Base-by-base conservation (phyloP, 768 basidiomycete species). In the Tricholoma furcatifolium region DNA sequence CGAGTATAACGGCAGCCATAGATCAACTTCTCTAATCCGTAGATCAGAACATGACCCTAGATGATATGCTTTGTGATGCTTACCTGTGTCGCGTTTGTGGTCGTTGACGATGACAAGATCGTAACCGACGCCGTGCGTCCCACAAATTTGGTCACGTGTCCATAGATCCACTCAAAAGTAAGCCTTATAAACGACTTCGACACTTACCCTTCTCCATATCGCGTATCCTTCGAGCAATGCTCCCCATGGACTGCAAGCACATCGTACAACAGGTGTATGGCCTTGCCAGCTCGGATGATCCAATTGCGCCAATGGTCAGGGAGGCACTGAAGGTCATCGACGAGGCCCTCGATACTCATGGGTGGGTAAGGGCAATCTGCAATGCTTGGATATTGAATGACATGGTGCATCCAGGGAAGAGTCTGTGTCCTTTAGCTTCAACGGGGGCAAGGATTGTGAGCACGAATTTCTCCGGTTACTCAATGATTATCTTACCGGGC, bases 361-460 rank as follows among this genome's bases (percentile, higher is more conserved):
- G 93, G 95, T 96, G 69, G 67, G 95, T 79, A 49, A 51, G 61
- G 46, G 44, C 21, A 27, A 50, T 58, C 18, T 50, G 57, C 47
- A 49, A 39, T 39, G 32, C 46, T 32, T 8, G 27, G 24, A 55
- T 54, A 56, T 60, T 44, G 47, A 65, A 55, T 60, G 30, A 60
- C 53, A 43, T 50, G 43, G 59, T 55, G 20, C 48, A 54, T 47
- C 48, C 51, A 91, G 92, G 45, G 77, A 80, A 62, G 82, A 87
- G 32, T 74, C 78, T 50, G 72, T 94, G 4, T 87, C 94, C 2
- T 77, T 99, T 54, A 97, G 94, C 69, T 99, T 98, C 74, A 99
- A 98, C 60, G 97, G 97, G 9, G 97, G 97, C 47, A 99, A 99
- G 68, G 97, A 99, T 65, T 99, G 97, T 96, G 62, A 61, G 85